phyloP scores from a whole-genome alignment of 192 early-diverging fungal genomes.

The Coemansia sp. region DNA sequence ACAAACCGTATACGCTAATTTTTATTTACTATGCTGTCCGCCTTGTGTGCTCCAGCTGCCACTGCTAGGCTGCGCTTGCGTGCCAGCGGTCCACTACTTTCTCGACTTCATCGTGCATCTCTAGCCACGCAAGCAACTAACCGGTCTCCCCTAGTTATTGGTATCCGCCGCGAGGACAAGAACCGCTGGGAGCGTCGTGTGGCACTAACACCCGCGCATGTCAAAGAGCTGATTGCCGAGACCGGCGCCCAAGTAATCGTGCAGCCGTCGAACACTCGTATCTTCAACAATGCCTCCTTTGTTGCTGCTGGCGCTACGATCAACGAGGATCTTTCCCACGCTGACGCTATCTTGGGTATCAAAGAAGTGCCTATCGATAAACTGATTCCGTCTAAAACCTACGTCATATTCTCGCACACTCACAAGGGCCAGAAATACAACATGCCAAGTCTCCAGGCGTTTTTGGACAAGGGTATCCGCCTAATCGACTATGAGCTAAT shows the following conservation, averaged over 20 bases:
- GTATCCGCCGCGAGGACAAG: slow-evolving; percentile 93
- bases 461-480: slow-evolving; percentile 89
- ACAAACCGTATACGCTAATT: background rate
- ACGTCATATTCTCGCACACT: slow-evolving; percentile 95
- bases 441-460: slow-evolving; percentile 84
- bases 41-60: slow-evolving; percentile 15
- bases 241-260: slow-evolving; percentile 82
- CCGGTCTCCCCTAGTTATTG: slow-evolving; percentile 58
- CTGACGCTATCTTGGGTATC: slow-evolving; percentile 94
- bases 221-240: slow-evolving; percentile 82
- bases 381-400: slow-evolving; percentile 87
- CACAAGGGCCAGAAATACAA: slow-evolving; percentile 97
- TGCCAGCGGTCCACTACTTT: background rate
- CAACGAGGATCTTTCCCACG: slow-evolving; percentile 82
- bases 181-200: slow-evolving; percentile 97
- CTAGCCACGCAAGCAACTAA: slow-evolving; percentile 23
- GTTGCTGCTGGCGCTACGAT: slow-evolving; percentile 81
- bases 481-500: slow-evolving; percentile 97
- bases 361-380: slow-evolving; percentile 91
- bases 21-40: slow-evolving; percentile 8
- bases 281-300: slow-evolving; percentile 87
- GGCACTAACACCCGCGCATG: slow-evolving; percentile 84
- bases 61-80: background rate
- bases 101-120: background rate
- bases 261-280: slow-evolving; percentile 92